Evolutionary conservation across 345 rosid species (phyloP).

Genomic region (Populus euphratica): DNA sequence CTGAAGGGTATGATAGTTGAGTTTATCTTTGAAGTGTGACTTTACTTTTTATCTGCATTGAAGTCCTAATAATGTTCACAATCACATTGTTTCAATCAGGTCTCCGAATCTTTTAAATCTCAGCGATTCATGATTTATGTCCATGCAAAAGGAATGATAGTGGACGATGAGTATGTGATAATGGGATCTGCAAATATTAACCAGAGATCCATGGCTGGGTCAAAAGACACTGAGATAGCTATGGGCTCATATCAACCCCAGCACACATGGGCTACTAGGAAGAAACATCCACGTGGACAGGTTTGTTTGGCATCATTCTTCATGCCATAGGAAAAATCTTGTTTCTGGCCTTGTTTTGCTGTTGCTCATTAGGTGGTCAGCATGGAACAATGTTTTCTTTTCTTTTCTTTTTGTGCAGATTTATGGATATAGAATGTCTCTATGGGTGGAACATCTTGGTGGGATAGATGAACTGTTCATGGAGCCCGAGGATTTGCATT

Average conservation of each 20-base stretch:
- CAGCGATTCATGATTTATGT: conserved; percentile 86
- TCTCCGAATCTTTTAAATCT: conserved; percentile 5
- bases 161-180: conserved; percentile 83
- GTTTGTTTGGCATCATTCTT: conserved; percentile 32
- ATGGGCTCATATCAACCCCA: conserved; percentile 97
- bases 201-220: conserved; percentile 97
- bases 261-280: conserved; percentile 56
- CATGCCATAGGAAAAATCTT: neutral
- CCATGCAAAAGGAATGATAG: conserved; percentile 91
- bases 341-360: neutral
- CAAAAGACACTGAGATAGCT: conserved; percentile 89
- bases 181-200: conserved; percentile 92
- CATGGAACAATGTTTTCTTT: neutral
- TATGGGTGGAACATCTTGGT: conserved; percentile 94
- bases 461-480: conserved; percentile 27
- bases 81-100: neutral
- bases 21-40: neutral
- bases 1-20: neutral
- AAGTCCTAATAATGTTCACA: neutral
- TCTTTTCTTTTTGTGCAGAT: conserved; percentile 36
- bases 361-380: neutral
- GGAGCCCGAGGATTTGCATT: conserved; percentile 55
- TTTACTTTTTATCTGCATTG: neutral
- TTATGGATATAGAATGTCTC: conserved; percentile 85
- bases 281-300: conserved; percentile 75